These are phyloP conservation scores for Bondarzewia mesenterica DNA, from an alignment of 1,284 basidiomycete genomes.

Conservation along the genomic window DNA sequence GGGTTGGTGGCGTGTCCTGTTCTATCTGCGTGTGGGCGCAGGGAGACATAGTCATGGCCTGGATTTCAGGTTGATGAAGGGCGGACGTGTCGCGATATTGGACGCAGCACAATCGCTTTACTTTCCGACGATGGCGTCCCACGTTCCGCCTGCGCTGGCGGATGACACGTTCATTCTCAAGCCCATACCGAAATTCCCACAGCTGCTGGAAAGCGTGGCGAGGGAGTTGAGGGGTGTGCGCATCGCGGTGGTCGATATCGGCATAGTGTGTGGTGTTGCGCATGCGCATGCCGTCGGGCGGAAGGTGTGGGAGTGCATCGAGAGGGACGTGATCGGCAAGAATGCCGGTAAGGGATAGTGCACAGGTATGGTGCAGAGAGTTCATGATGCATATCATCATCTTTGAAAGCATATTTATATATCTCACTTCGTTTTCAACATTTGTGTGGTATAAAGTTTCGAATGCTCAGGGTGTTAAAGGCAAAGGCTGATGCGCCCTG, in stretches of 20 bases:
- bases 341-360: not conserved
- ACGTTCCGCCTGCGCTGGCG: not conserved
- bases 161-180: conserved; percentile 32
- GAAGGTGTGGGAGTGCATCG: conserved; percentile 26
- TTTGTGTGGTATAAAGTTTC: too few species aligned
- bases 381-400: too few species aligned
- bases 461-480: too few species aligned
- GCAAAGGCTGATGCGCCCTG: too few species aligned
- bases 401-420: too few species aligned
- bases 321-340: conserved; percentile 21
- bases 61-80: conserved; percentile 68
- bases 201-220: conserved; percentile 21
- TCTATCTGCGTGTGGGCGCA: not conserved
- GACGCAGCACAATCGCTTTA: conserved; percentile 62
- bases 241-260: conserved; percentile 51
- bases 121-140: conserved; percentile 13
- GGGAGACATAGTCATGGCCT: conserved; percentile 50
- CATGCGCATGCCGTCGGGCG: conserved; percentile 37
- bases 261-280: conserved; percentile 49
- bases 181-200: conserved; percentile 48
- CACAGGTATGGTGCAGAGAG: not conserved
- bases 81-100: conserved; percentile 55
- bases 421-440: too few species aligned
- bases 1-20: conserved; percentile 70
- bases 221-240: conserved; percentile 29